Percentiles rank a stretch among this genome's conserved stretches.
Conservation (phyloP, 768 basidiomycete genomes). For the Kwoniella sp. region DNA sequence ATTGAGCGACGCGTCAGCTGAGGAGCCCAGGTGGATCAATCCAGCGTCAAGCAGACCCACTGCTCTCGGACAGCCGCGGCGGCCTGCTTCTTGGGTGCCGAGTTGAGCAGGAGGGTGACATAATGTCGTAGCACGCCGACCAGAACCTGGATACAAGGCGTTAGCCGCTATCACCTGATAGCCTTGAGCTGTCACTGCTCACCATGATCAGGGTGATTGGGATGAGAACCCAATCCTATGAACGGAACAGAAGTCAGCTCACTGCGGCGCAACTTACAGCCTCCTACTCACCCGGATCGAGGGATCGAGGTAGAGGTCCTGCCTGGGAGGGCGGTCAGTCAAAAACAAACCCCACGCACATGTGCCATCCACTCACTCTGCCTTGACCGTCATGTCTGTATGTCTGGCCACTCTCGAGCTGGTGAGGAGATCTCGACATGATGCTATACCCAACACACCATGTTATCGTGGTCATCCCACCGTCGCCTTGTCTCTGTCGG, state of each 20-base stretch:
- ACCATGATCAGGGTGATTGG: conserved; percentile 98
- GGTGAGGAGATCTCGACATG: too few species aligned
- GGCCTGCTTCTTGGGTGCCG: conserved; percentile 72
- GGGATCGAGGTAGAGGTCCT: conserved; percentile 76
- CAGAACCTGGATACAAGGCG: conserved; percentile 68
- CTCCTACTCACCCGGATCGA: conserved; percentile 67
- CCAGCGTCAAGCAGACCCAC: conserved; percentile 54
- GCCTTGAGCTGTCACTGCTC: conserved; percentile 9
- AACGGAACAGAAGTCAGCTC: conserved; percentile 56
- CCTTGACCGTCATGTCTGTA: conserved; percentile 30
- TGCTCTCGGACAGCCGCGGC: conserved; percentile 83
- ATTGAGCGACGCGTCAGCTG: background rate
- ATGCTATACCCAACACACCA: too few species aligned
- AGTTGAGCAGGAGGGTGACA: conserved; percentile 77
- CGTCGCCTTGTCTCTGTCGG: too few species aligned
- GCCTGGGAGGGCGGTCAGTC: conserved; percentile 30
- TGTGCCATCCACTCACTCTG: conserved; percentile 23
- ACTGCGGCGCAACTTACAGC: background rate
- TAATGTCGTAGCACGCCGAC: conserved; percentile 91
- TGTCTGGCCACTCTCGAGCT: too few species aligned
- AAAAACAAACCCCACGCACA: too few species aligned
- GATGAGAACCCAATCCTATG: conserved; percentile 63
- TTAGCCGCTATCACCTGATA: background rate
- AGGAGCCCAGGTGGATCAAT: background rate
- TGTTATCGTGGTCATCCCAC: too few species aligned